Conservation (phyloP, 257 asterid species). For the Forsythia viridissima region DNA sequence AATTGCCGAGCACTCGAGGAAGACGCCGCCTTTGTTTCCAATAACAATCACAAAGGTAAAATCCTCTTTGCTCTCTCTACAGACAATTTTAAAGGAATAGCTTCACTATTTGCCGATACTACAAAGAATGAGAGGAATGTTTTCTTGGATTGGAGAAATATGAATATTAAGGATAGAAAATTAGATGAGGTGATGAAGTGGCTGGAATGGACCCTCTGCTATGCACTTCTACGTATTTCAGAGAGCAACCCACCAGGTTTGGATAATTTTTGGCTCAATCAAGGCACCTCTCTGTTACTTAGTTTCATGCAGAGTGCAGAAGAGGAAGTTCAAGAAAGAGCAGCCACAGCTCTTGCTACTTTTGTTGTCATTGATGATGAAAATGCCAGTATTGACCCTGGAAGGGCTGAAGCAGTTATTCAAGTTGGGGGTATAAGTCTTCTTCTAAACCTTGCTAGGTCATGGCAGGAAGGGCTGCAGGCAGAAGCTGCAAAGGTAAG, state of each 20-base stretch:
- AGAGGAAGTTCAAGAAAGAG: slow-evolving; percentile 90
- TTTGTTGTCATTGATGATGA: slow-evolving; percentile 82
- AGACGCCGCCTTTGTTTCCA: slow-evolving; percentile 51
- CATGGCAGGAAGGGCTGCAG: slow-evolving; percentile 85
- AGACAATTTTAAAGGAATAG: slow-evolving; percentile 56
- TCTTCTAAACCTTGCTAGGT: slow-evolving; percentile 69
- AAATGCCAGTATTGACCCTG: slow-evolving; percentile 67
- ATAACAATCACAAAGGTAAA: slow-evolving; percentile 57
- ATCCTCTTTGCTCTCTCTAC: slow-evolving; percentile 57
- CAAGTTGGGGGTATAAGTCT: slow-evolving; percentile 61
- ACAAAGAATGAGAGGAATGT: slow-evolving; percentile 48
- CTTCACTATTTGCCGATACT: slow-evolving; percentile 53
- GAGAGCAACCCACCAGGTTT: slow-evolving; percentile 71
- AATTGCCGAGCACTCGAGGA: slow-evolving; percentile 59
- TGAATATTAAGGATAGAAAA: slow-evolving; percentile 41
- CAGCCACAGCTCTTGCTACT: slow-evolving; percentile 79
- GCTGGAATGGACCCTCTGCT: slow-evolving; percentile 77
- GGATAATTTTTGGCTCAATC: slow-evolving; percentile 80
- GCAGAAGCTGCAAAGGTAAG: slow-evolving; percentile 79
- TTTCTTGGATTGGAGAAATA: slow-evolving; percentile 53
- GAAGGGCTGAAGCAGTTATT: slow-evolving; percentile 80
- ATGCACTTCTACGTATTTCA: slow-evolving; percentile 75
- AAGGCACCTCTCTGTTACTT: slow-evolving; percentile 68
- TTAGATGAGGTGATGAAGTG: slow-evolving; percentile 58
- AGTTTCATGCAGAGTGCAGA: slow-evolving; percentile 68